Evolutionary conservation across 2,329 filamentous ascomycete genomes (phyloP), one percentile per base, ranked within the genome.

Genomic region (Penicillium carneum): DNA sequence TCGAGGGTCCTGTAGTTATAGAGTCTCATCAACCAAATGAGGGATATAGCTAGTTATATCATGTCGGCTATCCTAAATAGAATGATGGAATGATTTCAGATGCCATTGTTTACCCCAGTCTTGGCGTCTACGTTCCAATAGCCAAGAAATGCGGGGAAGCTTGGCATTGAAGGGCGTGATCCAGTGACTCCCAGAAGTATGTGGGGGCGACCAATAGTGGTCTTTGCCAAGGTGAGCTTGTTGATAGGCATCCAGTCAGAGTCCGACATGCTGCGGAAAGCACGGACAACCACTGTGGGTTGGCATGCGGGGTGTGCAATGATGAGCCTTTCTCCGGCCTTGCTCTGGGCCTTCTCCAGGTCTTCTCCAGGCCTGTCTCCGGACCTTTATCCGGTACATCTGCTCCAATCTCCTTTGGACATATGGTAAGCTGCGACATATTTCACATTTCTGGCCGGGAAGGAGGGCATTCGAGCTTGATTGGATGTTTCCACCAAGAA

Each of bases 81-180:
- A 55, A 23, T 34, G 12, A 23, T 9, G 43, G 31, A 20, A 42
- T 48, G 20, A 16, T 39, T 42, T 46, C 26, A 49, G 39, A 39
- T 48, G 12, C 9, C 45, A 9, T 26, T 36, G 20, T 59, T 45
- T 62, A 43, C 53, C 59, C 54, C 62, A 29, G 54, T 26, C 50
- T 62, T 63, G 49, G 58, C 59, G 16, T 34, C 33, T 36, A 48
- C 10, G 38, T 10, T 50, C 29, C 4, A 20, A 47, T 26, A 43
- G 43, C 49, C 56, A 34, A 55, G 34, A 34, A 55, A 55, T 57
- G 62, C 59, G 62, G 62, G 54, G 62, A 39, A 64, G 23, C 31
- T 47, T 55, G 41, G 42, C 31, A n/a, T 55, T 45, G 43, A 46
- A 46, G 51, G 51, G 33, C 10, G 2, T 33, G 18, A 23, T 12